phyloP scores from a whole-genome alignment of 345 rosid genomes.

The Gossypium ekmanianum region DNA sequence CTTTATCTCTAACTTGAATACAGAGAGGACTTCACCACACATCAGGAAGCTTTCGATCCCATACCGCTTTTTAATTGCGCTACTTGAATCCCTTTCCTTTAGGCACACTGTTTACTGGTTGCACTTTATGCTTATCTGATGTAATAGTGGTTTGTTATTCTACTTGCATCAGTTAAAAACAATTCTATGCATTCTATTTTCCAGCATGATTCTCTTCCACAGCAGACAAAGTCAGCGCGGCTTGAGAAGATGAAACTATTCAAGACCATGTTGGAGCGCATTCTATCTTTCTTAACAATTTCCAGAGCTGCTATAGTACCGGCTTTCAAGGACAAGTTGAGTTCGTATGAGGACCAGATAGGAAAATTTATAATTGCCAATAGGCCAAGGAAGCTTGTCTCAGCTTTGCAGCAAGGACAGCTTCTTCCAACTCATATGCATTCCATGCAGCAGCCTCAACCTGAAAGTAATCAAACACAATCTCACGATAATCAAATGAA shows the following conservation, averaged over 20 bases:
- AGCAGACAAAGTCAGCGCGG: slow-evolving; percentile 60
- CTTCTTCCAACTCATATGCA: slow-evolving; percentile 57
- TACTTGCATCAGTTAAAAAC: slow-evolving; percentile 16
- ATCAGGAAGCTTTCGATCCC: not conserved
- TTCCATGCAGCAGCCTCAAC: slow-evolving; percentile 15
- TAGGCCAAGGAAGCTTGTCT: slow-evolving; percentile 48
- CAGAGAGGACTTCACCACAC: not conserved
- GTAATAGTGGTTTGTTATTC: not conserved
- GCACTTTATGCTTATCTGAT: not conserved
- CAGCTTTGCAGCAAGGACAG: slow-evolving; percentile 54
- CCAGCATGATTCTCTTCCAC: slow-evolving; percentile 44
- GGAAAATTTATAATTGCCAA: slow-evolving; percentile 38
- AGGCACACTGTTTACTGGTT: not conserved
- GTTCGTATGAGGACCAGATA: slow-evolving; percentile 73
- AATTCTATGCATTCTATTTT: slow-evolving; percentile 24
- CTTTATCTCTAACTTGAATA: not conserved
- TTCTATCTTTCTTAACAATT: slow-evolving; percentile 43
- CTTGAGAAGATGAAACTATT: slow-evolving; percentile 55
- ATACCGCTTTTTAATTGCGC: not conserved
- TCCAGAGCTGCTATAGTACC: slow-evolving; percentile 41
- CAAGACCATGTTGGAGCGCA: slow-evolving; percentile 61
- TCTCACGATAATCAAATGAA: slow-evolving; percentile 36
- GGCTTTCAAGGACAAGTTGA: slow-evolving; percentile 57
- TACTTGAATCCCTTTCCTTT: not conserved
- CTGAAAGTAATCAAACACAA: too few species aligned